These are phyloP conservation scores for Pterocarpus santalinus DNA, from an alignment of 306 rosid species.

Conservation along the genomic window DNA sequence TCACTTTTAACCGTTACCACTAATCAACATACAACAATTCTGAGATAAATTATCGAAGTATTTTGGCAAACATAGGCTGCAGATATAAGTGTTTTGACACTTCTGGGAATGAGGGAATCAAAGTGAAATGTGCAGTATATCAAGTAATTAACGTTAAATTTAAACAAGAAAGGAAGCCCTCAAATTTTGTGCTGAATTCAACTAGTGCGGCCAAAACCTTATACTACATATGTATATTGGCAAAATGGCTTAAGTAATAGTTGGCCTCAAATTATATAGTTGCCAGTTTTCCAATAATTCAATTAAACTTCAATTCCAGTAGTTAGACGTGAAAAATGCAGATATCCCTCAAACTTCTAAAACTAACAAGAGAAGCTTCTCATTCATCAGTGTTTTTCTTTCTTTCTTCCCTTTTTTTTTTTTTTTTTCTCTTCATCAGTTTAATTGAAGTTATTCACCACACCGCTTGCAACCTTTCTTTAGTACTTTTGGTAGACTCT, in stretches of 20 bases:
- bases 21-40: not conserved
- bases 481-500: not conserved
- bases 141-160: not conserved
- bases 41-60: not conserved
- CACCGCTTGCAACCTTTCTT: not conserved
- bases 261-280: not conserved
- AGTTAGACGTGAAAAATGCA: not conserved
- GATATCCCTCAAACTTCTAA: not conserved
- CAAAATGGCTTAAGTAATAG: not conserved
- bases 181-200: not conserved
- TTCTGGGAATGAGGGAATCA: no score
- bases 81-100: not conserved
- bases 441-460: no score
- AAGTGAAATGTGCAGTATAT: not conserved
- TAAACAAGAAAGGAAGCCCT: not conserved
- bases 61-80: not conserved
- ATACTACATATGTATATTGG: not conserved
- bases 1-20: not conserved
- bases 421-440: not conserved
- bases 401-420: no score
- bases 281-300: not conserved
- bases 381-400: not conserved
- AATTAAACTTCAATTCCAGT: conserved; percentile 3
- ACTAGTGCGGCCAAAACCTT: not conserved
- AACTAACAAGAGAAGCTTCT: not conserved